These are phyloP conservation scores for Leishmania tarentolae DNA, from an alignment of 208 protist species.

Conservation along the genomic window DNA sequence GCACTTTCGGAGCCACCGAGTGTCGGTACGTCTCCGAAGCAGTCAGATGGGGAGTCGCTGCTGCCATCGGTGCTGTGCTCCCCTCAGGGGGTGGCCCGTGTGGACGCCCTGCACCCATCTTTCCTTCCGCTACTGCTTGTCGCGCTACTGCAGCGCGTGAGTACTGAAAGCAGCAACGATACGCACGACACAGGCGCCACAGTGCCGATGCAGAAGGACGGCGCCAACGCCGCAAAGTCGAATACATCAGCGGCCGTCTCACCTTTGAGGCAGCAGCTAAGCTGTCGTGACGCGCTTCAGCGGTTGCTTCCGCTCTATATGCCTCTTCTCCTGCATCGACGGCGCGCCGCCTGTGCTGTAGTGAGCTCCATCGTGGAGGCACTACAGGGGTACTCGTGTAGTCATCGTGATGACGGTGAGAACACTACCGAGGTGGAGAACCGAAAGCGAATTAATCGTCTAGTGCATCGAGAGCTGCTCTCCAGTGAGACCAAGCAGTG, in stretches of 20 bases:
- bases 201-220: neutral
- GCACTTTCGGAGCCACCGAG: neutral
- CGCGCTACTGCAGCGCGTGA: conserved; percentile 13
- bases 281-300: conserved; percentile 10
- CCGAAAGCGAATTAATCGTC: neutral
- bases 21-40: neutral
- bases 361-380: conserved; percentile 8
- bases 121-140: conserved; percentile 23
- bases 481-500: neutral
- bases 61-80: conserved; percentile 18
- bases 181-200: neutral
- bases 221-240: neutral
- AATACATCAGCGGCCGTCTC: neutral
- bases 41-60: neutral
- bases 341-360: neutral
- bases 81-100: conserved; percentile 11
- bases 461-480: neutral
- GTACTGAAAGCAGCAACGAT: neutral
- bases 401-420: neutral
- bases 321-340: neutral
- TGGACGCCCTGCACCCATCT: conserved; percentile 17
- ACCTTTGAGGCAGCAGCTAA: neutral
- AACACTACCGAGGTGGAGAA: neutral
- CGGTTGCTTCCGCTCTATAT: conserved; percentile 19
- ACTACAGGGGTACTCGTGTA: neutral